These are phyloP conservation scores for Prunus mongolica DNA, from an alignment of 306 rosid species.

Conservation along the genomic window DNA sequence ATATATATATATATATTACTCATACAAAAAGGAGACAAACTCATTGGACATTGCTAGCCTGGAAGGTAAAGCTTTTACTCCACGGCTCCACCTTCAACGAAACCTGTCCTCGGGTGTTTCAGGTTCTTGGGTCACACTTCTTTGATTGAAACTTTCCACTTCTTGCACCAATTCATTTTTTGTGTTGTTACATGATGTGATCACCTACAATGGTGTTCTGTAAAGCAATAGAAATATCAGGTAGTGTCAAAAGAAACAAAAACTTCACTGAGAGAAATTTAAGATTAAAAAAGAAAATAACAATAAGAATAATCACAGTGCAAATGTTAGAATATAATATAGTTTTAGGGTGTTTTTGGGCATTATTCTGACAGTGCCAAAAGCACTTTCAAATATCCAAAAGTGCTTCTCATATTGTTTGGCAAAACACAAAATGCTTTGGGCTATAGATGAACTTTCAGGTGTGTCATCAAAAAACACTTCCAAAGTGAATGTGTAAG, in stretches of 20 bases:
- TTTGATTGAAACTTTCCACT: not conserved
- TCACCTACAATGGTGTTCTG: constrained; percentile 44
- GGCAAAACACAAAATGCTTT: not conserved
- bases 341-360: not conserved
- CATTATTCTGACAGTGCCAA: not conserved
- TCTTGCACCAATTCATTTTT: constrained; percentile 71
- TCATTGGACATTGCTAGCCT: too few species aligned
- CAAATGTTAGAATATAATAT: not conserved
- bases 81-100: not conserved
- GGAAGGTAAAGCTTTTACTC: too few species aligned
- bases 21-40: too few species aligned
- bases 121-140: constrained; percentile 18
- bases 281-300: not conserved
- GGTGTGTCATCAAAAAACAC: not conserved
- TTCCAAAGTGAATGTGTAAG: not conserved
- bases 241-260: not conserved
- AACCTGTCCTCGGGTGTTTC: constrained; percentile 31
- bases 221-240: not conserved
- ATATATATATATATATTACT: too few species aligned
- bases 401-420: not conserved
- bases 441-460: too few species aligned
- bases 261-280: not conserved
- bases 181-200: constrained; percentile 89
- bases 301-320: not conserved
- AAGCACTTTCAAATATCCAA: not conserved